Evolutionary conservation across 768 basidiomycete genomes (phyloP), one percentile per base, ranked within the genome.

Genomic region (Leucogyrophana mollusca): DNA sequence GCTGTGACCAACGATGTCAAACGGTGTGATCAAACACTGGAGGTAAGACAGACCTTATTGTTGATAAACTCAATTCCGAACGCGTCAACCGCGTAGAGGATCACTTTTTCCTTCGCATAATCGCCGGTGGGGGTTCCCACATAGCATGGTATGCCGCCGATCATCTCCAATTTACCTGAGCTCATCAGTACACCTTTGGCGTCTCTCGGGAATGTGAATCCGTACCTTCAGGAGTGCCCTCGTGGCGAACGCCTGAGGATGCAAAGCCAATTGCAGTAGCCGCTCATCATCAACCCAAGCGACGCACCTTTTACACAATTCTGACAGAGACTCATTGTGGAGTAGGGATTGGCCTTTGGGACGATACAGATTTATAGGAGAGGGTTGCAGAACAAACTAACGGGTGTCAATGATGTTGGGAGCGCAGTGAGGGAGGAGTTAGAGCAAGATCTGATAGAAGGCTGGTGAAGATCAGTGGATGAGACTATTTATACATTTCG

Each of bases 11-110:
- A n/a, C n/a, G 48, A 30, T 13, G 27, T 6, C 6, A 13, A 30
- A 13, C 6, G 6, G 13, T 13, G 6, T 6, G 13, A 13, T 7
- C 27, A 6, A 6, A 30, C 6, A 13, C 13, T 13, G 13, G 13
- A 30, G 13, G 6, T 6, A 13, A 4, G 21, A 40, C 70, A 4
- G 34, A 78, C 79, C 60, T 69, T 58, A 25, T 61, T 43, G 53
- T 84, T 83, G 59, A 60, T 35, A 9, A 80, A 61, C 18, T 73
- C 64, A 20, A 73, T 56, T 6, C 81, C 82, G 47, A 78, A 80
- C 35, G 72, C 64, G 44, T 73, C 74, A 38, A 67, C 56, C 25
- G 75, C 56, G 57, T 70, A 72, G 16, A 71, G 51, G 37, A 71
- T 43, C 20, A 62, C 69, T 43, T 68, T 66, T 27, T 65, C 61